Percentiles rank a stretch among this genome's conserved stretches.
Evolutionary conservation across 306 rosid species (phyloP).

Genomic region (Corylus heterophylla): DNA sequence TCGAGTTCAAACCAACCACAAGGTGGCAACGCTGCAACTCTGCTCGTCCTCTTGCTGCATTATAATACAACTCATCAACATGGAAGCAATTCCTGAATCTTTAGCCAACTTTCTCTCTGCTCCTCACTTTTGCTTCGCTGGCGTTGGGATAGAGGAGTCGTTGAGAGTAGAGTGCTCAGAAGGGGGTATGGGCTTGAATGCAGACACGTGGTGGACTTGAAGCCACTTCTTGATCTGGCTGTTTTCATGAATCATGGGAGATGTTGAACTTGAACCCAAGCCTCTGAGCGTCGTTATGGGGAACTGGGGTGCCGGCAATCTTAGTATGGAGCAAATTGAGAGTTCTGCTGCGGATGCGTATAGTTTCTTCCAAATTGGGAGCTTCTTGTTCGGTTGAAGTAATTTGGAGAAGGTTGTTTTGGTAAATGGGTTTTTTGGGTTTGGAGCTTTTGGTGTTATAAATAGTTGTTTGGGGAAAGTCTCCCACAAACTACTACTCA

Average conservation of each 20-base stretch:
- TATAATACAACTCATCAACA: background rate
- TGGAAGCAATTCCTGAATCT: background rate
- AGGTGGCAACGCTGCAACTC: background rate
- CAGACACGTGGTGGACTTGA: background rate
- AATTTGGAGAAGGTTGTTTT: too few relatives aligned
- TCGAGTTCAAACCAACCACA: background rate
- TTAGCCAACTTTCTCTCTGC: background rate
- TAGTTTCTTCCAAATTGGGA: background rate
- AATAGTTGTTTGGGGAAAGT: too few relatives aligned
- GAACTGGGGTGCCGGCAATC: background rate
- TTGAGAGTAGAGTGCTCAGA: background rate
- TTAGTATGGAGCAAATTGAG: slow-evolving; percentile 1
- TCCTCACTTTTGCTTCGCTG: slow-evolving; percentile 11
- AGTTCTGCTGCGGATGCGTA: background rate
- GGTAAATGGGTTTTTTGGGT: too few relatives aligned
- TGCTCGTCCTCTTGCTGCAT: background rate
- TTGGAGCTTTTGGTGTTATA: too few relatives aligned
- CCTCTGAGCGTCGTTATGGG: background rate
- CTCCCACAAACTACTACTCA: too few relatives aligned
- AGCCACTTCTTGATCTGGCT: background rate
- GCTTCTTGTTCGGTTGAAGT: background rate
- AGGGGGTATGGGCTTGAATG: slow-evolving; percentile 4
- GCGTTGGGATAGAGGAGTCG: background rate
- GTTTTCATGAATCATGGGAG: background rate
- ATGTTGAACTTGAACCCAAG: background rate